A percentile compares a stretch with the other conserved stretches of the same genome.
Evolutionary conservation across 768 basidiomycete genomes (phyloP).

Genomic region (Suillus ampliporus): DNA sequence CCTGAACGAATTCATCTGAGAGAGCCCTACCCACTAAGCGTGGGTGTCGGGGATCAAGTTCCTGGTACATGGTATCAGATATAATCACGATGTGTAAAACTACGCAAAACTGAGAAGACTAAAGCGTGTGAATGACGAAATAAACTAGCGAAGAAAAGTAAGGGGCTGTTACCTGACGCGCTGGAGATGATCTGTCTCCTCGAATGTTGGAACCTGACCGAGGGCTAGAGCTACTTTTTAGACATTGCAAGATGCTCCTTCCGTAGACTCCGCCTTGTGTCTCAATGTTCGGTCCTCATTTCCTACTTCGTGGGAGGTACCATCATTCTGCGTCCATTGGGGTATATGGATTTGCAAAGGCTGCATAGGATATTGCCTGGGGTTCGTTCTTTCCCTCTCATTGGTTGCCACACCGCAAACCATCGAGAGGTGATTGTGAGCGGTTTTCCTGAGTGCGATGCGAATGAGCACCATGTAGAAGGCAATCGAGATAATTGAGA

Average conservation of each 20-base stretch:
- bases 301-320: neutral
- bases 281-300: neutral
- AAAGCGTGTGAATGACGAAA: too few species aligned
- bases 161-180: too few species aligned
- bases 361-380: neutral
- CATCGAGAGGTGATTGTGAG: neutral
- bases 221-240: too few species aligned
- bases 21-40: too few species aligned
- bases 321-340: neutral
- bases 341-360: neutral
- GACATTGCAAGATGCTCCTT: neutral
- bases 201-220: neutral
- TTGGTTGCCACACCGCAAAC: neutral
- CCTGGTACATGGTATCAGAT: too few species aligned
- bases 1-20: too few species aligned
- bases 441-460: conserved; percentile 17
- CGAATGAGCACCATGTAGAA: conserved; percentile 34
- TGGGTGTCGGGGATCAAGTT: too few species aligned
- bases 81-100: too few species aligned
- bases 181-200: neutral
- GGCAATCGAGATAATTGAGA: conserved; percentile 31
- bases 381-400: neutral
- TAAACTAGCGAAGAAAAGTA: too few species aligned
- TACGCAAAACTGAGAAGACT: too few species aligned
- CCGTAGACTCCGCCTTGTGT: neutral